Percentiles rank a stretch among this genome's conserved stretches.
Conservation (phyloP, 2,329 filamentous ascomycete species). For the Kalmusia sp. region DNA sequence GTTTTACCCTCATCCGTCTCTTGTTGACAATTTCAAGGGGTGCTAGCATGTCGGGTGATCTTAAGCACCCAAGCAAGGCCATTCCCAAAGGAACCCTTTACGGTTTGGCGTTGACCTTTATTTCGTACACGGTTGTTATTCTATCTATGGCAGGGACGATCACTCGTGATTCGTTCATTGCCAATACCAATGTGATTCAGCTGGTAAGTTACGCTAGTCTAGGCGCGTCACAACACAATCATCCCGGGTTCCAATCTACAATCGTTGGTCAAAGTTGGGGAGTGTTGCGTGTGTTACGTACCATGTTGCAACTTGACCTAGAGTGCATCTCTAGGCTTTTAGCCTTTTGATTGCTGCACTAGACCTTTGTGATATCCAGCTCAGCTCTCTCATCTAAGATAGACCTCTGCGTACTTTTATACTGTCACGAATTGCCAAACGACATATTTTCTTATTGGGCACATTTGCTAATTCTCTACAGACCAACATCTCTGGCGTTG, state of each 20-base stretch:
- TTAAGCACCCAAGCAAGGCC: constrained; percentile 81
- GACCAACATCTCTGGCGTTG: constrained; percentile 75
- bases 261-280: too few relatives aligned
- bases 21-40: constrained; percentile 61
- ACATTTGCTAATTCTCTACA: constrained; percentile 27
- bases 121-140: constrained; percentile 78
- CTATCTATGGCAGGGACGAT: constrained; percentile 79
- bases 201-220: constrained; percentile 57
- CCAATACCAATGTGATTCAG: constrained; percentile 80
- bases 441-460: too few relatives aligned
- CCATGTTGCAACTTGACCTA: too few relatives aligned
- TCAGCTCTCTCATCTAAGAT: too few relatives aligned
- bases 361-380: too few relatives aligned
- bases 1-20: neutral
- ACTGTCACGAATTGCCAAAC: too few relatives aligned
- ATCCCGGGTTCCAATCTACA: too few relatives aligned
- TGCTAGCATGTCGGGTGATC: constrained; percentile 88
- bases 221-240: too few relatives aligned
- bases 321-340: too few relatives aligned
- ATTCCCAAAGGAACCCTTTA: constrained; percentile 71
- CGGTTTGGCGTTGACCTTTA: constrained; percentile 68
- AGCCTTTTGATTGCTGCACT: too few relatives aligned
- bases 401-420: too few relatives aligned
- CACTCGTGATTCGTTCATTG: constrained; percentile 75
- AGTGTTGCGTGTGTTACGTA: too few relatives aligned